Evolutionary conservation across 495 filamentous ascomycete genomes (phyloP).

Genomic region (Aspergillus saccharolyticus): DNA sequence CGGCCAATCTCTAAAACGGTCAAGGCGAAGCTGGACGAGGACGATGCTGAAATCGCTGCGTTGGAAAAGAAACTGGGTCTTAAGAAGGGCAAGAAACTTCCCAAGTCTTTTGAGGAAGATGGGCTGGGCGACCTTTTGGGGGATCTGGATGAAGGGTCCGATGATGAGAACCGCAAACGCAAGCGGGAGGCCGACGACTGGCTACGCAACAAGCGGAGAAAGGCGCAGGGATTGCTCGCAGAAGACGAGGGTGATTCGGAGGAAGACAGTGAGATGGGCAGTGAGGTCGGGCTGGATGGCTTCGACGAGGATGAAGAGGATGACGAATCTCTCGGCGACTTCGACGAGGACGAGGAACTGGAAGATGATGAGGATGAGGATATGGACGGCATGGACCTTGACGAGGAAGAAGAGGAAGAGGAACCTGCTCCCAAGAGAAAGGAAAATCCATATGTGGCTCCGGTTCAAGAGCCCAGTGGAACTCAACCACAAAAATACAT

Average conservation of each 20-base stretch:
- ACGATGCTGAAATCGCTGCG: constrained; percentile 83
- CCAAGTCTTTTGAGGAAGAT: constrained; percentile 77
- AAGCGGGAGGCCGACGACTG: constrained; percentile 53
- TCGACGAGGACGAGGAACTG: constrained; percentile 36
- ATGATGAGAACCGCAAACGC: constrained; percentile 46
- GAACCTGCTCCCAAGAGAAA: constrained; percentile 32
- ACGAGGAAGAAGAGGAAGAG: constrained; percentile 22
- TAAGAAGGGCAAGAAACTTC: constrained; percentile 68
- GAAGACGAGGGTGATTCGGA: constrained; percentile 24
- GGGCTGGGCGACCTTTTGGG: constrained; percentile 75
- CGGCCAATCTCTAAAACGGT: constrained; percentile 51
- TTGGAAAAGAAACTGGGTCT: constrained; percentile 86
- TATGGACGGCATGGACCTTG: neutral
- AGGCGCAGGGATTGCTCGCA: constrained; percentile 46
- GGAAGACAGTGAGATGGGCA: constrained; percentile 22
- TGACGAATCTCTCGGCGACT: constrained; percentile 27
- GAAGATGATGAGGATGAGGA: constrained; percentile 21
- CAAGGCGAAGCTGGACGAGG: constrained; percentile 58
- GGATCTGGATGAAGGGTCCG: constrained; percentile 55
- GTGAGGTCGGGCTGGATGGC: constrained; percentile 21
- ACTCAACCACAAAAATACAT: constrained; percentile 64
- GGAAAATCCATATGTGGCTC: constrained; percentile 64
- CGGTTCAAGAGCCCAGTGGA: constrained; percentile 28
- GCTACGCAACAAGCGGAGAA: constrained; percentile 62
- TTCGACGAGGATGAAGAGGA: constrained; percentile 43